Evolutionary conservation across 1,139 yeast species (phyloP).

Genomic region (Saccharomycopsis phalli): DNA sequence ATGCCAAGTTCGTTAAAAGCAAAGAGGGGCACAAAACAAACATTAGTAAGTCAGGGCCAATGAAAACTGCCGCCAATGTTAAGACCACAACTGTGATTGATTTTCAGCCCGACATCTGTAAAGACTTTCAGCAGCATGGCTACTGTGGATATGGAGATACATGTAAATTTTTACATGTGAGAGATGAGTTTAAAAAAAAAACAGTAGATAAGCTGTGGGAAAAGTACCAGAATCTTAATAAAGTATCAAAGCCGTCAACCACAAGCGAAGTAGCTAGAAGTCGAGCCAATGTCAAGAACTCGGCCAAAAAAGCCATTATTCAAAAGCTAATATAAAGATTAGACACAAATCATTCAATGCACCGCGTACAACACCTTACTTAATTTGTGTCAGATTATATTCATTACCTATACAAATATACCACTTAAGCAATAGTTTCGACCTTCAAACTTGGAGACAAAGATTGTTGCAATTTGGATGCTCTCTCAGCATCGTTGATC

Average conservation of each 20-base stretch:
- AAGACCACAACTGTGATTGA: slow-evolving; percentile 73
- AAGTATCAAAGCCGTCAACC: too few relatives aligned
- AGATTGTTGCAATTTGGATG: slow-evolving; percentile 96
- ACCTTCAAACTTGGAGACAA: slow-evolving; percentile 91
- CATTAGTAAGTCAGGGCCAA: slow-evolving; percentile 28
- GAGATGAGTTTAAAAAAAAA: slow-evolving; percentile 79
- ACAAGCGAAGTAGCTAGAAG: too few relatives aligned
- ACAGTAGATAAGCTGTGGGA: slow-evolving; percentile 73
- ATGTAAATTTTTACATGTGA: slow-evolving; percentile 86
- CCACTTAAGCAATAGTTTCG: slow-evolving; percentile 21
- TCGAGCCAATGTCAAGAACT: too few relatives aligned
- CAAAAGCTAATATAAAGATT: too few relatives aligned
- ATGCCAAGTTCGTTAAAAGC: slow-evolving; percentile 24
- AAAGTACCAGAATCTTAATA: slow-evolving; percentile 23
- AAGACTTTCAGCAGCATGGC: slow-evolving; percentile 86
- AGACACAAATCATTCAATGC: too few relatives aligned
- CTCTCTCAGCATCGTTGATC: slow-evolving; percentile 94
- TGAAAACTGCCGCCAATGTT: slow-evolving; percentile 44
- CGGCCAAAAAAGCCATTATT: too few relatives aligned
- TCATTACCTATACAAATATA: not conserved
- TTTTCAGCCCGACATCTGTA: slow-evolving; percentile 91
- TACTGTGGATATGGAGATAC: slow-evolving; percentile 97
- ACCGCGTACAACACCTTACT: too few relatives aligned
- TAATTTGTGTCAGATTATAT: not conserved
- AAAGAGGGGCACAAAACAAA: slow-evolving; percentile 15